A percentile compares a stretch with the other conserved stretches of the same genome.
These are phyloP conservation scores for Suhomyces taliae DNA, from an alignment of 1,139 yeast species.

Conservation along the genomic window DNA sequence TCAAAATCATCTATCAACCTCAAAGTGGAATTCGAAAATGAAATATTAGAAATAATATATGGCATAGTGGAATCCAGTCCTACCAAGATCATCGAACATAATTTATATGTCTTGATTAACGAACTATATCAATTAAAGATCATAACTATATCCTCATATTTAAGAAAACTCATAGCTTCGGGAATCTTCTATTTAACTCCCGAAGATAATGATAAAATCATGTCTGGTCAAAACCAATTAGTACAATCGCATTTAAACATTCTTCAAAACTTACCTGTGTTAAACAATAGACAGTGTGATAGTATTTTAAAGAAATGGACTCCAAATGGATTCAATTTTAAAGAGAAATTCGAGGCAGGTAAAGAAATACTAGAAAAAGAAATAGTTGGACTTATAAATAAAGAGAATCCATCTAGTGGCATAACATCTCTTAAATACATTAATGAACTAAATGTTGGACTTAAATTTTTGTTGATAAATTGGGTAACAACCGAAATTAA, in stretches of 20 bases:
- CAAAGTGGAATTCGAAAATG: conserved; percentile 49
- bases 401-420: not conserved
- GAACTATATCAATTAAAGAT: conserved; percentile 54
- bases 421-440: conserved; percentile 11
- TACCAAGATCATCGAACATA: conserved; percentile 24
- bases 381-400: conserved; percentile 17
- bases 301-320: conserved; percentile 48
- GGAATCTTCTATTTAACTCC: conserved; percentile 65
- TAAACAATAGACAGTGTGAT: conserved; percentile 52
- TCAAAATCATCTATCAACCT: conserved; percentile 19
- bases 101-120: conserved; percentile 53
- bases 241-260: conserved; percentile 43
- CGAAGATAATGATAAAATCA: conserved; percentile 14
- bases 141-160: conserved; percentile 63
- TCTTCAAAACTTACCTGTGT: conserved; percentile 54
- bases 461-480: conserved; percentile 43
- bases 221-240: conserved; percentile 3
- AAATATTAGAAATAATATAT: conserved; percentile 34
- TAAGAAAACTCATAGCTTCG: conserved; percentile 77
- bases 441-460: conserved; percentile 35
- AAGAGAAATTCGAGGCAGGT: conserved; percentile 31
- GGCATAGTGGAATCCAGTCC: conserved; percentile 22
- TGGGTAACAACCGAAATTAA: conserved; percentile 45
- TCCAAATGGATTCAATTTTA: conserved; percentile 33
- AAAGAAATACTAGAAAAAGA: conserved; percentile 24